phyloP scores from a whole-genome alignment of 768 basidiomycete species.

The Zangia roseola region DNA sequence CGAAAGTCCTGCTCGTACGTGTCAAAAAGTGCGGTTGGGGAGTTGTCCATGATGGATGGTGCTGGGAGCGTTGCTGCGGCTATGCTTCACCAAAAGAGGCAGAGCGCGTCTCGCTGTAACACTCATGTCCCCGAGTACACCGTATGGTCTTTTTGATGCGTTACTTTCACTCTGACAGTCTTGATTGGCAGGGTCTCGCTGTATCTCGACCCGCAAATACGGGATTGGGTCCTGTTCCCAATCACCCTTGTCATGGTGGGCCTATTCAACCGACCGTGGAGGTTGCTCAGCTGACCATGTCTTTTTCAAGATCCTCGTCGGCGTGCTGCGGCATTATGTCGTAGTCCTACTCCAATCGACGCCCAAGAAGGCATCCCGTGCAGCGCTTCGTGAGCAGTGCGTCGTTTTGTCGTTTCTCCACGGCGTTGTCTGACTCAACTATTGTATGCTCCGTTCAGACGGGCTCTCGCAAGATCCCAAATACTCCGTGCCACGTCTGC shows the following conservation, averaged over 20 bases:
- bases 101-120: constrained; percentile 14
- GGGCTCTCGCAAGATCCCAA: constrained; percentile 77
- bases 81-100: constrained; percentile 23
- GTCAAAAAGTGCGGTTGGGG: constrained; percentile 83
- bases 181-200: constrained; percentile 41
- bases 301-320: constrained; percentile 75
- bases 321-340: constrained; percentile 90
- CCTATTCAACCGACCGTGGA: constrained; percentile 1
- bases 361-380: constrained; percentile 77
- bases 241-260: constrained; percentile 96
- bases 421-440: neutral
- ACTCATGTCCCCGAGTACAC: constrained; percentile 38
- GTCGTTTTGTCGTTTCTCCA: constrained; percentile 31
- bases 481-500: constrained; percentile 80
- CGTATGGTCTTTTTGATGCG: constrained; percentile 14
- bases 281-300: constrained; percentile 2
- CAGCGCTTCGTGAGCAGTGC: constrained; percentile 90
- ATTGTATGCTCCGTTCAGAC: constrained; percentile 42
- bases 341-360: constrained; percentile 78
- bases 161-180: constrained; percentile 8
- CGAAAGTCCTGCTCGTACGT: constrained; percentile 92
- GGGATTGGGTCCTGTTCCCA: constrained; percentile 92
- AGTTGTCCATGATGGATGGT: constrained; percentile 63
- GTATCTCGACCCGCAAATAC: constrained; percentile 93
- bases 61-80: constrained; percentile 18